Base-by-base conservation (phyloP, 2,329 filamentous ascomycete genomes). In the Aspergillus udagawae region DNA sequence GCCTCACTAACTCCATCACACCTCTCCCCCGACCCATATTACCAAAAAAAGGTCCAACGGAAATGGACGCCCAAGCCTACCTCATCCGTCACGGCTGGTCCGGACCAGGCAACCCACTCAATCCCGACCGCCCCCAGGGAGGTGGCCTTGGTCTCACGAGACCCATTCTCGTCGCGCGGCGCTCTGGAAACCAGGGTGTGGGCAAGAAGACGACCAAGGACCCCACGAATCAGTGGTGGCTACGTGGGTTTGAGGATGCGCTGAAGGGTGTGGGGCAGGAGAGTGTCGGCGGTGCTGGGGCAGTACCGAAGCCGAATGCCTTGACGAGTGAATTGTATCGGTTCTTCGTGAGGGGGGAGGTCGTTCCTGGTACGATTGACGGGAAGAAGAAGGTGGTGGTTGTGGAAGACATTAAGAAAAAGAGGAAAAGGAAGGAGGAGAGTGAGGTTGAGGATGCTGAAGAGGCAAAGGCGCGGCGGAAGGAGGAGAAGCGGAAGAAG, bases 191-290 rank as follows among this genome's bases (percentile, higher is more conserved):
- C 83, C 81, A 90, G 53, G 93, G 93, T 25, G 80, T 97, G 4
- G 93, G 93, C 54, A 86, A 90, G 70, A 91, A 90, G 73, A 84
- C 84, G 63, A 82, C 83, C 56, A 74, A 79, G 56, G 80, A 80
- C 28, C 80, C 83, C 32, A 81, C 82, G 57, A 93, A 97, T 70
- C 92, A 96, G 73, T 99, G 94, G 94, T 99, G 94, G 94, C 82
- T 96, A 75, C 88, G 91, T 57, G 94, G 94, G 10, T 97, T 96
- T 65, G 93, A 97, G 75, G 87, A 92, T 71, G 92, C 92, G 55
- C 79, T 97, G 63, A 89, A 94, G 73, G 89, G 88, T 3, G 82
- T 96, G 53, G 82, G 81, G 0, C 75, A 77, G 3, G 88, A 90
- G 70, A 79, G 64, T 54, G 85, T 55, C 75, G 83, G 64, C 77